Conservation (phyloP, 305 asterid genomes). For the Andrographis paniculata region DNA sequence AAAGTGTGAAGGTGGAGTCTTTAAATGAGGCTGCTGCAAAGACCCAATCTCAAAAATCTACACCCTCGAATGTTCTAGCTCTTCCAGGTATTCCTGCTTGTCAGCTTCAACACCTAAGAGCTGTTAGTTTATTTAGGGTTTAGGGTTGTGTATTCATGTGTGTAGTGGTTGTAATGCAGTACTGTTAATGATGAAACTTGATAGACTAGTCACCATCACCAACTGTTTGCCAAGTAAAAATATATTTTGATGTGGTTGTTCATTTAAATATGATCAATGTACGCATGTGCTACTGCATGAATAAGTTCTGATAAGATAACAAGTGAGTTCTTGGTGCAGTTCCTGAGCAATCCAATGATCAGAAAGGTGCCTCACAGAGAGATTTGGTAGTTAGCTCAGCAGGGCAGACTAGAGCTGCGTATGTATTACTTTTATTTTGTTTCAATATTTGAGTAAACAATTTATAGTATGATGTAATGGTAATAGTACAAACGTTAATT, state of each 20-base stretch:
- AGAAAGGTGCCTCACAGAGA: conserved; percentile 34
- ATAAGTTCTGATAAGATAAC: too few species aligned
- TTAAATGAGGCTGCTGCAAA: conserved; percentile 30
- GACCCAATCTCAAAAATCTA: conserved; percentile 39
- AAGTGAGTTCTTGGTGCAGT: conserved; percentile 39
- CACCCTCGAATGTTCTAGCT: conserved; percentile 52
- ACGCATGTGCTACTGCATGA: too few species aligned
- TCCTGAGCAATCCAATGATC: conserved; percentile 55
- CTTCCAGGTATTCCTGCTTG: conserved; percentile 60
- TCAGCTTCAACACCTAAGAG: not conserved
- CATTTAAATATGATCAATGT: not conserved
- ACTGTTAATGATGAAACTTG: not conserved
- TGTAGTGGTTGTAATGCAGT: not conserved
- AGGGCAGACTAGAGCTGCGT: conserved; percentile 45
- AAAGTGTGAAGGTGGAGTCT: conserved; percentile 26
- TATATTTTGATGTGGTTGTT: conserved; percentile 5
- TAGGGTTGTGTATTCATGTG: conserved; percentile 9
- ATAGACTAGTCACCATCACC: not conserved
- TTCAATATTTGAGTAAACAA: conserved; percentile 6
- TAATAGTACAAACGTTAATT: too few species aligned
- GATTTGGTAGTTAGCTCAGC: conserved; percentile 60
- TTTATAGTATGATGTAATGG: too few species aligned
- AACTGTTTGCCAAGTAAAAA: conserved; percentile 9
- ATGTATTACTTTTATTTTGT: conserved; percentile 25
- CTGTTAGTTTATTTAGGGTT: conserved; percentile 8